Base-by-base conservation (phyloP, 805 yeast species). In the Tetrapisispora namnaoensis region DNA sequence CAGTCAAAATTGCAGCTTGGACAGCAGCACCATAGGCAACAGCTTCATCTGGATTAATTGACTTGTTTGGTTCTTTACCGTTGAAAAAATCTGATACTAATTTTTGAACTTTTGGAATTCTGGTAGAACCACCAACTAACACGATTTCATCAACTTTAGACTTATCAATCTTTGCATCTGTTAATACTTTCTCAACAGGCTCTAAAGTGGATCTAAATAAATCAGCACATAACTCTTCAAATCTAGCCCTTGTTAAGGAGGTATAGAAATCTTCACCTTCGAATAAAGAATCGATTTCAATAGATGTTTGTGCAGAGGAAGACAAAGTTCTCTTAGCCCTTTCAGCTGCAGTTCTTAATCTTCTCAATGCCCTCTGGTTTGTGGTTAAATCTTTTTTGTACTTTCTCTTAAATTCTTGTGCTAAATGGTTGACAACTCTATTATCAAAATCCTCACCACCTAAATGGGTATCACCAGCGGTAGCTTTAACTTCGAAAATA, bases 11-110 rank as follows among this genome's bases (percentile, higher is more conserved):
- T 60, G 96, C 96, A 59, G 96, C 96, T 78, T 89, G 97, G 60
- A 89, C 96, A 55, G 96, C 96, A 61, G 97, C 97, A 83, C 97
- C 96, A 76, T 89, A 89, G 66, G 97, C 97, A 72, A 89, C 97
- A 66, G 97, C 97, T 77, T 89, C 97, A 78, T 89, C 97, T 61
- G 97, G 96, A 81, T 89, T 89, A 73, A 89, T 89, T 48, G 96
- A 86, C 76, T 82, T 86, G 79, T 87, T 87, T 73, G 95, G 95
- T 75, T 89, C 95, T 77, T 89, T 90, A 70, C 96, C 96, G 72
- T 89, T 86, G 81, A 90, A 89, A 83, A 83, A 89, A 73, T 90
- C 97, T 58, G 95, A 84, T 46, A 89, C 95, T 65, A 90, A 79
- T 75, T 88, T 89, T 77, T 89, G 96, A 59, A 90, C 83, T 77